Evolutionary conservation across 129 eudicot genomes (phyloP).

Genomic region (Dittrichia graveolens): DNA sequence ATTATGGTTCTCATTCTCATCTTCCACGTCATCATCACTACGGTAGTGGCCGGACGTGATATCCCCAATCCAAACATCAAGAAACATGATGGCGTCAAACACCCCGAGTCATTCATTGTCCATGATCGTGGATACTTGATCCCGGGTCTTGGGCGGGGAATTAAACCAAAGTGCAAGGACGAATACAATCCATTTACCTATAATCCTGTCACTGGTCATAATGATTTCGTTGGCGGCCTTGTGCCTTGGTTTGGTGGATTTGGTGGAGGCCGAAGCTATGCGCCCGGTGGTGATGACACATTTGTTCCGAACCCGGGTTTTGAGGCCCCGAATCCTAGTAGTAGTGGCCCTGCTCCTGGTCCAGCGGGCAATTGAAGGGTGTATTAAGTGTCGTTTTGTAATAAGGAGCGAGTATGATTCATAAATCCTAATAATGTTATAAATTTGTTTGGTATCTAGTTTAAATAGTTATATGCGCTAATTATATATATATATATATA

Average conservation of each 20-base stretch:
- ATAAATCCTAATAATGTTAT: background rate
- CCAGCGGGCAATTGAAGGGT: conserved; percentile 34
- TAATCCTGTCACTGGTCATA: conserved; percentile 51
- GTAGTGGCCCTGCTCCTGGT: conserved; percentile 26
- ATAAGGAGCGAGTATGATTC: conserved; percentile 6
- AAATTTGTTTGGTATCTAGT: conserved; percentile 3
- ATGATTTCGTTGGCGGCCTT: conserved; percentile 1
- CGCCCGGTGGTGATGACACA: conserved; percentile 73
- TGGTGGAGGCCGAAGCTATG: conserved; percentile 26
- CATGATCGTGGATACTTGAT: conserved; percentile 53
- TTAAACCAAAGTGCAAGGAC: conserved; percentile 33
- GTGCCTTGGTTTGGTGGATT: conserved; percentile 19
- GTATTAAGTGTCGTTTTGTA: conserved; percentile 7
- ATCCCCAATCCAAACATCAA: conserved; percentile 28
- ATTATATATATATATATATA: too few relatives aligned
- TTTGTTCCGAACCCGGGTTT: conserved; percentile 62
- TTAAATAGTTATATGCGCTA: background rate
- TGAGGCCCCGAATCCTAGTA: conserved; percentile 45
- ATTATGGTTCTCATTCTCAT: conserved; percentile 26
- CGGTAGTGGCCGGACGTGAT: conserved; percentile 26
- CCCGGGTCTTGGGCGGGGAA: conserved; percentile 58
- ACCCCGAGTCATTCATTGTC: conserved; percentile 34
- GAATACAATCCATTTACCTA: conserved; percentile 41
- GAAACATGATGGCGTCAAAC: conserved; percentile 23
- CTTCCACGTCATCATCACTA: conserved; percentile 35